Percentiles rank a stretch among this genome's conserved stretches.
Evolutionary conservation across 176 grass and related monocot species (phyloP).

Genomic region (Zea luxurians): DNA sequence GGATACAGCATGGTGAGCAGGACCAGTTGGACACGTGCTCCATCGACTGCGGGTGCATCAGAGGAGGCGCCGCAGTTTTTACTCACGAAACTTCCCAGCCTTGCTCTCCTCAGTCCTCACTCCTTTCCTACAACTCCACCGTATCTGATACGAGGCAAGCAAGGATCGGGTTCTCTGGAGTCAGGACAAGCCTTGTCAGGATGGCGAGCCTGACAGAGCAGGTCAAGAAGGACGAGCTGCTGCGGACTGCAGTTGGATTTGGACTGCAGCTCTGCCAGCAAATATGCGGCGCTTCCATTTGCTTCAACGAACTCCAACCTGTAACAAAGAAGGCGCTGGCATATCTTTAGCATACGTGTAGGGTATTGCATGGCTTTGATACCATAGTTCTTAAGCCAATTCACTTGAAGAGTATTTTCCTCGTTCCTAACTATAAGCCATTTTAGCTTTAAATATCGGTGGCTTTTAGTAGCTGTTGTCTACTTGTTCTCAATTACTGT

Average conservation of each 20-base stretch:
- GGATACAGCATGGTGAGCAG: background rate
- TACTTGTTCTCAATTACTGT: no score
- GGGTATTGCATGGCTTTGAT: background rate
- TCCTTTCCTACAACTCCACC: background rate
- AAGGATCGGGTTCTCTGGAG: background rate
- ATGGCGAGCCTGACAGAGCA: background rate
- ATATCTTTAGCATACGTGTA: background rate
- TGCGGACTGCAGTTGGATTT: background rate
- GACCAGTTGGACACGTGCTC: background rate
- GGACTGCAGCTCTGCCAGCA: background rate
- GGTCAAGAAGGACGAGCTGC: background rate
- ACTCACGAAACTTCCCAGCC: background rate
- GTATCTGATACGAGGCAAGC: background rate
- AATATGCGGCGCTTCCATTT: background rate
- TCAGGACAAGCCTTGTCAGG: background rate
- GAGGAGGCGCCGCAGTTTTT: background rate
- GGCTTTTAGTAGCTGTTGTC: no score
- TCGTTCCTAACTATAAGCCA: no score
- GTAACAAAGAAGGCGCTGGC: background rate
- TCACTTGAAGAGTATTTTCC: no score
- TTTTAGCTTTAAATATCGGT: no score
- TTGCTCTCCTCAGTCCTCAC: background rate
- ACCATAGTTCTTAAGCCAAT: background rate
- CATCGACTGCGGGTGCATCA: background rate
- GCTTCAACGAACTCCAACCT: background rate